phyloP scores from a whole-genome alignment of 257 asterid species.

The Marsdenia floribunda region DNA sequence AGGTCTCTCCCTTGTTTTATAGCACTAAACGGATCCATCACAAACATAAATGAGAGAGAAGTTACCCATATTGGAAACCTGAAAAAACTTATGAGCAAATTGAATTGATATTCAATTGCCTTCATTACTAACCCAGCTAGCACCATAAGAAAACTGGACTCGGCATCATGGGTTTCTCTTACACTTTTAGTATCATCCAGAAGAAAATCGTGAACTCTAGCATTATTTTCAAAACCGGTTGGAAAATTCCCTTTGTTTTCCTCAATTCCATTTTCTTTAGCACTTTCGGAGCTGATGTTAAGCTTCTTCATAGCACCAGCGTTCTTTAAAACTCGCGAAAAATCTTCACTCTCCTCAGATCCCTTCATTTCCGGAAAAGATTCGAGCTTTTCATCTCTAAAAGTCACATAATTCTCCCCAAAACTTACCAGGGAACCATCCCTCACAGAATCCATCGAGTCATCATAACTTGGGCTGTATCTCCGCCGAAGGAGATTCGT shows the following conservation, averaged over 20 bases:
- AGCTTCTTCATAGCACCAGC: conserved; percentile 9
- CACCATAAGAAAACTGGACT: conserved; percentile 32
- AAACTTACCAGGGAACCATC: conserved; percentile 27
- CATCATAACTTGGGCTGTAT: conserved; percentile 3
- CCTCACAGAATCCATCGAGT: not conserved
- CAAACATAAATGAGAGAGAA: conserved; percentile 53
- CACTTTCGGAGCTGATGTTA: conserved; percentile 20
- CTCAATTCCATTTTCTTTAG: conserved; percentile 4
- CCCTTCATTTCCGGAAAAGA: conserved; percentile 19
- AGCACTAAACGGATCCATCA: conserved; percentile 57
- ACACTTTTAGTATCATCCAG: conserved; percentile 28
- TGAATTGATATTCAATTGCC: conserved; percentile 46
- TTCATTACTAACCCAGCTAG: conserved; percentile 48
- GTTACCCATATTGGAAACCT: conserved; percentile 39
- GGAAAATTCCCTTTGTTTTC: conserved; percentile 20
- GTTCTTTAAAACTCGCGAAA: not conserved
- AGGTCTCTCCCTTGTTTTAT: conserved; percentile 32
- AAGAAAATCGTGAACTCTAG: conserved; percentile 1
- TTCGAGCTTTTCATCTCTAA: conserved; percentile 20
- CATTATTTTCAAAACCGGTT: not conserved
- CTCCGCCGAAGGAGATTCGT: conserved; percentile 23
- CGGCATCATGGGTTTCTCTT: conserved; percentile 30
- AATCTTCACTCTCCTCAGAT: not conserved
- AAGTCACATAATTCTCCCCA: conserved; percentile 22
- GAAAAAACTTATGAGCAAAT: conserved; percentile 33